Conservation (phyloP, 257 asterid species). For the Salvia hispanica region DNA sequence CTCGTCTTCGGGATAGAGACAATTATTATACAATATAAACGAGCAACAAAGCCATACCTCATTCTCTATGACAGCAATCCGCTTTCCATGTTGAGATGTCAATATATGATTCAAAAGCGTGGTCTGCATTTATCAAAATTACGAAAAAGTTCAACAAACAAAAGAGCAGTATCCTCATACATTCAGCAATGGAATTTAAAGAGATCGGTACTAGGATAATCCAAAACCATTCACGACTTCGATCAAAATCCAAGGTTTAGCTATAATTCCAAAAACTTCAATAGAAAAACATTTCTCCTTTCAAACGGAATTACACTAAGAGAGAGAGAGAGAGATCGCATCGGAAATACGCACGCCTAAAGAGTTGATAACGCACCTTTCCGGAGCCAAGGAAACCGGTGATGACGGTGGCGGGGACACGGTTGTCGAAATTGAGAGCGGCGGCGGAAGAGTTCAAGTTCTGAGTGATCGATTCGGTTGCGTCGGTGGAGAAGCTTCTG, state of each 20-base stretch:
- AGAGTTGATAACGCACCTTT: conserved; percentile 49
- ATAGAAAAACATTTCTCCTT: neutral
- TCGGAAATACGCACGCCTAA: neutral
- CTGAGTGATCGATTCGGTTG: conserved; percentile 48
- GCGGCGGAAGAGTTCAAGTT: conserved; percentile 66
- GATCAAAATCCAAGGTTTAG: too few species aligned
- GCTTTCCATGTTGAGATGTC: conserved; percentile 90
- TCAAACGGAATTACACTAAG: neutral
- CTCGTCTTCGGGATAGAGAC: neutral
- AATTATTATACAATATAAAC: neutral
- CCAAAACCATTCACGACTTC: too few species aligned
- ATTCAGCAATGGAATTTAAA: neutral
- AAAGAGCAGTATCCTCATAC: neutral
- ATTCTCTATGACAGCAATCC: conserved; percentile 93
- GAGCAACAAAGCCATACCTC: conserved; percentile 58
- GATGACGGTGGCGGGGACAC: conserved; percentile 86
- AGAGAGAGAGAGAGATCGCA: neutral
- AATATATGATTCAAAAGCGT: conserved; percentile 92
- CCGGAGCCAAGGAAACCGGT: conserved; percentile 98
- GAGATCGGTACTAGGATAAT: neutral
- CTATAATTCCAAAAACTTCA: too few species aligned
- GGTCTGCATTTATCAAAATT: conserved; percentile 55
- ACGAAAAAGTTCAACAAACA: conserved; percentile 1
- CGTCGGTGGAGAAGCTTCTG: conserved; percentile 56
- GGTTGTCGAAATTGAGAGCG: conserved; percentile 64